Percentiles rank a stretch among this genome's conserved stretches.
Evolutionary conservation across 176 grass and related monocot species (phyloP).

Genomic region (Microstegium vimineum): DNA sequence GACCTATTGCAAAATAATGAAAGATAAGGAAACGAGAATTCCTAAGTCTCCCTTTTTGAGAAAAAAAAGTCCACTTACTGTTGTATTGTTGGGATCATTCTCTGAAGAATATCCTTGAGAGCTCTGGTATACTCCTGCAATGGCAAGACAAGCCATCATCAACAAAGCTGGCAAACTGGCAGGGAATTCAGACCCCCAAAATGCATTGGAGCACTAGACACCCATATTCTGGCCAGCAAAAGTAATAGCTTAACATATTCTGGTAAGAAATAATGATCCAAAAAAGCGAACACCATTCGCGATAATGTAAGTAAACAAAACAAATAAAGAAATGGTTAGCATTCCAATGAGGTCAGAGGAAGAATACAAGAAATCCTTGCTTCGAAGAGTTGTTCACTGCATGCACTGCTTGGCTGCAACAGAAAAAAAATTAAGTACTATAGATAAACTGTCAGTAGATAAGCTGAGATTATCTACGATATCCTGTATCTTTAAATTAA

Average conservation of each 20-base stretch:
- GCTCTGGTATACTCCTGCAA: constrained; percentile 54
- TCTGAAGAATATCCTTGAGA: constrained; percentile 55
- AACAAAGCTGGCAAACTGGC: background rate
- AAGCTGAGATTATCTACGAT: constrained; percentile 9
- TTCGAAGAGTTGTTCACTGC: constrained; percentile 1
- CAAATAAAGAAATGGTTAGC: background rate
- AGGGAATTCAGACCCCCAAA: background rate
- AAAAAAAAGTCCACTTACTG: constrained; percentile 52
- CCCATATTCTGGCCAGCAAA: background rate
- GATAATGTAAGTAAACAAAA: background rate
- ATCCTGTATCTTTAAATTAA: background rate
- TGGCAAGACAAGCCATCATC: constrained; percentile 30
- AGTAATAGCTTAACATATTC: background rate
- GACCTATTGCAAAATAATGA: no score
- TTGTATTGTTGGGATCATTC: constrained; percentile 82
- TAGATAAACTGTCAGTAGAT: background rate
- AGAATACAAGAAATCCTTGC: constrained; percentile 17
- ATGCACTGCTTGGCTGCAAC: background rate
- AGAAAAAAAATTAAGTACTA: constrained; percentile 5
- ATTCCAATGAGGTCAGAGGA: background rate
- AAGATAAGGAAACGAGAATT: no score
- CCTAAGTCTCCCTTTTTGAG: no score
- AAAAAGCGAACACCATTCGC: background rate
- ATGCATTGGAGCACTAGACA: background rate
- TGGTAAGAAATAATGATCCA: background rate